These are phyloP conservation scores for Arthrobotrys conoides DNA, from an alignment of 2,329 filamentous ascomycete species.

Conservation along the genomic window DNA sequence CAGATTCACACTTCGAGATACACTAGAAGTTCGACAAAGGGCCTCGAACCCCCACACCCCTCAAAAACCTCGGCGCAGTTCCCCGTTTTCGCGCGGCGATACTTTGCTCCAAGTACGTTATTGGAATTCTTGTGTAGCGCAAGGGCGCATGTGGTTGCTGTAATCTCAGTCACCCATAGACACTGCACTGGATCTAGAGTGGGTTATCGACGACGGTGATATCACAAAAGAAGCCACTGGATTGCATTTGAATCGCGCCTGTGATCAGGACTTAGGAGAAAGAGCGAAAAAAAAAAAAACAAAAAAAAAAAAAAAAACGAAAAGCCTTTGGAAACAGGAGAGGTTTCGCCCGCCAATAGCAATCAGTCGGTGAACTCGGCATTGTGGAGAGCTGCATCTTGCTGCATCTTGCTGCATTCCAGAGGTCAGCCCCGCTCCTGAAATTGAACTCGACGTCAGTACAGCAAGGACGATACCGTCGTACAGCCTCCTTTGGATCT, in stretches of 20 bases:
- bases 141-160: conserved; percentile 12
- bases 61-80: conserved; percentile 25
- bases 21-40: conserved; percentile 46
- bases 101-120: conserved; percentile 20
- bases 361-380: conserved; percentile 31
- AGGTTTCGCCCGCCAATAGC: conserved; percentile 37
- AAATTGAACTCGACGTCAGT: conserved; percentile 38
- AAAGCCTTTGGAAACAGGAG: conserved; percentile 49
- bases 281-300: conserved; percentile 13
- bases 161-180: conserved; percentile 16
- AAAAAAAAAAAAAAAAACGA: conserved; percentile 27
- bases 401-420: conserved; percentile 31
- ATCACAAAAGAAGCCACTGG: conserved; percentile 23
- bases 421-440: conserved; percentile 49
- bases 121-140: conserved; percentile 37
- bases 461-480: conserved; percentile 11
- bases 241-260: conserved; percentile 13
- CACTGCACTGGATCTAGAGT: conserved; percentile 19
- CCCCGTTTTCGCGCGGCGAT: conserved; percentile 48
- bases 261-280: conserved; percentile 8
- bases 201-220: conserved; percentile 27
- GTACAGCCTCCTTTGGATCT: conserved; percentile 33
- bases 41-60: conserved; percentile 45
- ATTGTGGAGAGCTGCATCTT: conserved; percentile 36
- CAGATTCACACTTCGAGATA: conserved; percentile 40